These are phyloP conservation scores for Aspergillus fructus DNA, from an alignment of 2,329 filamentous ascomycete genomes.

Conservation along the genomic window DNA sequence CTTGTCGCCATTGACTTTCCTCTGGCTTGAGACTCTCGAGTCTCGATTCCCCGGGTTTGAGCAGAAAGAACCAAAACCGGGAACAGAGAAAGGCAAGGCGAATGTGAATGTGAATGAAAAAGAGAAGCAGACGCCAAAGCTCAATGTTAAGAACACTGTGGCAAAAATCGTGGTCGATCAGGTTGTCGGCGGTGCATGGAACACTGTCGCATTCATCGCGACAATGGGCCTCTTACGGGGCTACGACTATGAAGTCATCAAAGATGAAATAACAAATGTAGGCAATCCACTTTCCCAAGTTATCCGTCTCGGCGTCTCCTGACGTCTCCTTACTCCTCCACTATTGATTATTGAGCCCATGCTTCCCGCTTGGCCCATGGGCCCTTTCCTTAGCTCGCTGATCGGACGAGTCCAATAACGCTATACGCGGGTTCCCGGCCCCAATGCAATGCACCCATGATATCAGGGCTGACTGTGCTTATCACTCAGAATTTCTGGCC, in stretches of 20 bases:
- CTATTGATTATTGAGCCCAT: neutral
- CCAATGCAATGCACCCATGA: neutral
- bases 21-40: conserved; percentile 60
- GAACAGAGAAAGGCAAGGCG: neutral
- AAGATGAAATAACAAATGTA: conserved; percentile 35
- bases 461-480: neutral
- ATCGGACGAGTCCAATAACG: neutral
- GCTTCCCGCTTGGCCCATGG: neutral
- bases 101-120: conserved; percentile 13
- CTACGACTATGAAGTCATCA: conserved; percentile 31
- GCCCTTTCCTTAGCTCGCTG: neutral
- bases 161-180: conserved; percentile 62
- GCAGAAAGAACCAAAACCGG: neutral
- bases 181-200: conserved; percentile 55
- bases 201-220: conserved; percentile 57
- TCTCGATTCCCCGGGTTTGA: conserved; percentile 50
- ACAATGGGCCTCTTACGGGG: conserved; percentile 53
- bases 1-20: conserved; percentile 57
- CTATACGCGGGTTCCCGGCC: neutral
- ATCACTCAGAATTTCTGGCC: conserved; percentile 35
- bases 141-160: conserved; percentile 36
- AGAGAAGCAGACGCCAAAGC: conserved; percentile 13
- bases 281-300: neutral
- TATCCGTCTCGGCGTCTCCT: neutral
- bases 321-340: neutral